These are phyloP conservation scores for Colletotrichum phormii DNA, from an alignment of 2,329 filamentous ascomycete genomes.

Conservation along the genomic window DNA sequence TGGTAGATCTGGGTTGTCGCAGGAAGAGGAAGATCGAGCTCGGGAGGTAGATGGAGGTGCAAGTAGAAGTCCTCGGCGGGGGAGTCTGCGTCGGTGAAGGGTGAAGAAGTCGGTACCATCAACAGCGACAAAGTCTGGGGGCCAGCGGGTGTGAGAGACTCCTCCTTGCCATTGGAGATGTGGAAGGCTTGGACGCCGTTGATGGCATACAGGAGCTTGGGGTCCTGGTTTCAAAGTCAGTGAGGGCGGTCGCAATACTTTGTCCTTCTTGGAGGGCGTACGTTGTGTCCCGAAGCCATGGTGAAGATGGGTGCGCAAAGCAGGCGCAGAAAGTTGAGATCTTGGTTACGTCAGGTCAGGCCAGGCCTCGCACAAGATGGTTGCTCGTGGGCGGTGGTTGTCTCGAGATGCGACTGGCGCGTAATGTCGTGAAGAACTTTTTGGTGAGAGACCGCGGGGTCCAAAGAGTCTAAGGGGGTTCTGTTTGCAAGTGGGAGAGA, in stretches of 20 bases:
- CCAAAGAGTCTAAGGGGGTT: not conserved
- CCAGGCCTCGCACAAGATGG: not conserved
- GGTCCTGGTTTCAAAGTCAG: slow-evolving; percentile 57
- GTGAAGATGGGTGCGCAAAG: slow-evolving; percentile 22
- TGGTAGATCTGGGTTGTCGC: slow-evolving; percentile 98
- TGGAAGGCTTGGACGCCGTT: slow-evolving; percentile 92
- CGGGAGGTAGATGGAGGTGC: slow-evolving; percentile 92
- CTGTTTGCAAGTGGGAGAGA: not conserved
- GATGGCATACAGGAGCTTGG: slow-evolving; percentile 77
- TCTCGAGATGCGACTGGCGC: not conserved
- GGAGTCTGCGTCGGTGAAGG: slow-evolving; percentile 76
- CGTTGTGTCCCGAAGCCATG: slow-evolving; percentile 60
- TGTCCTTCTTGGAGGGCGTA: slow-evolving; percentile 41
- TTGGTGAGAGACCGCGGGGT: not conserved
- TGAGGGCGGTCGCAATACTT: not conserved
- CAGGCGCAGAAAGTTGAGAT: not conserved
- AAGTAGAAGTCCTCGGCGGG: slow-evolving; percentile 95
- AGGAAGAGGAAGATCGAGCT: slow-evolving; percentile 92
- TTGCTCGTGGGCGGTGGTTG: not conserved
- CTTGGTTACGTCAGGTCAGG: slow-evolving; percentile 13
- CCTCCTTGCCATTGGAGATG: slow-evolving; percentile 87
- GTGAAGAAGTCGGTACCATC: slow-evolving; percentile 93
- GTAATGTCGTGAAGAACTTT: not conserved
- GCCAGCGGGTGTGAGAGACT: slow-evolving; percentile 83
- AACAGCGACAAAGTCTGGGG: slow-evolving; percentile 92